Evolutionary conservation across 176 grass and related monocot species (phyloP).

Genomic region (Eragrostis nindensis): DNA sequence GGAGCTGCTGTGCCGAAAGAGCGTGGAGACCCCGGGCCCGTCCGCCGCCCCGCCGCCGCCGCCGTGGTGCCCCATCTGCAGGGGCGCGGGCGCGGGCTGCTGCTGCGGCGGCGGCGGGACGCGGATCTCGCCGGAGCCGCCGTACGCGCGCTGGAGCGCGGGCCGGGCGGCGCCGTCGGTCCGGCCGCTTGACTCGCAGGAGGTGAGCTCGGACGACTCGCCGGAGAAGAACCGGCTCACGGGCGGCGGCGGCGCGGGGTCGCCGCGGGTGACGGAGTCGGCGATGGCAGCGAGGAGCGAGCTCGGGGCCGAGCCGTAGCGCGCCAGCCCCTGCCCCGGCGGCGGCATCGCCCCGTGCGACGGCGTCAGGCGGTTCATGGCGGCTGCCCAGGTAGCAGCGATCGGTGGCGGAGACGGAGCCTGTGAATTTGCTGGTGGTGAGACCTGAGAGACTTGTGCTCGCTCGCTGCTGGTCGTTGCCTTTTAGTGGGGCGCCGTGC

Average conservation of each 20-base stretch:
- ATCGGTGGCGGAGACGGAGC: background rate
- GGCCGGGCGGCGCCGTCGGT: background rate
- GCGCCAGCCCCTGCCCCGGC: constrained; percentile 48
- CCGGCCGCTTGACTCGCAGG: constrained; percentile 76
- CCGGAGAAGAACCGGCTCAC: constrained; percentile 63
- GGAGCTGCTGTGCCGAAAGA: constrained; percentile 91
- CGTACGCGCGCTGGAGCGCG: constrained; percentile 33
- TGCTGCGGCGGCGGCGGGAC: background rate
- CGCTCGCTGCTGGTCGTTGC: background rate
- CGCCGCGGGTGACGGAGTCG: constrained; percentile 53
- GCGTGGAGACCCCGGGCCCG: background rate
- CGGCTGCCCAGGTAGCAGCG: background rate
- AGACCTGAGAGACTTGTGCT: background rate
- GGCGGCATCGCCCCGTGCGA: constrained; percentile 38
- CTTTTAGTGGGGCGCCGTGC: background rate
- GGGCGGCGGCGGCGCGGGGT: background rate
- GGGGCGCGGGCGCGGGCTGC: background rate
- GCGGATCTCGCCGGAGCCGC: constrained; percentile 56
- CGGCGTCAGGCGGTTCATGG: constrained; percentile 61
- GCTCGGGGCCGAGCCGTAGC: constrained; percentile 78
- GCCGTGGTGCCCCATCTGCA: background rate
- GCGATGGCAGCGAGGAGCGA: constrained; percentile 67
- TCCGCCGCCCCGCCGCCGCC: background rate
- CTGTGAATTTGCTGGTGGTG: background rate
- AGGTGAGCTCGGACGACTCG: constrained; percentile 62